Evolutionary conservation across 352 stramenopile species (phyloP).

Genomic region (Phytopythium cucurbitacearum): DNA sequence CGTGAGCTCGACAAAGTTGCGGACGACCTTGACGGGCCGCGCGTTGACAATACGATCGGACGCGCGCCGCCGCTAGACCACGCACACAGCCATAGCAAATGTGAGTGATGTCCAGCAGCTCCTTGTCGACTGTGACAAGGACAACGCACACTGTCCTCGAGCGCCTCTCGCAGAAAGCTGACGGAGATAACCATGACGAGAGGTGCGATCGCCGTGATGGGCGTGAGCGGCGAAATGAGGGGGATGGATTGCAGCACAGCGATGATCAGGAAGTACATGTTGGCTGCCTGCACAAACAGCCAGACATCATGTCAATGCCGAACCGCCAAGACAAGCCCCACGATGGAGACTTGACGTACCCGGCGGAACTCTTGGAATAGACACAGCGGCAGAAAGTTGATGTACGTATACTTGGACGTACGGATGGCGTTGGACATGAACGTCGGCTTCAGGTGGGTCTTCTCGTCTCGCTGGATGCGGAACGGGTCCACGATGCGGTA

Average conservation of each 20-base stretch:
- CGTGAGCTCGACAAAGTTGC: slow-evolving; percentile 54
- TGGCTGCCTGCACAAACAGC: slow-evolving; percentile 84
- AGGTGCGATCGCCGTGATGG: slow-evolving; percentile 70
- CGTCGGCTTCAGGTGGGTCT: slow-evolving; percentile 43
- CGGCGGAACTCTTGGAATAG: slow-evolving; percentile 83
- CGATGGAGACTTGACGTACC: slow-evolving; percentile 15
- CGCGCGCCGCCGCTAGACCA: slow-evolving; percentile 33
- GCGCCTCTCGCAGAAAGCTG: slow-evolving; percentile 67
- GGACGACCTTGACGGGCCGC: slow-evolving; percentile 45
- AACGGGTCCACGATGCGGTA: slow-evolving; percentile 68
- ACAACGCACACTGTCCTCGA: slow-evolving; percentile 68
- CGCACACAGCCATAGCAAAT: not conserved
- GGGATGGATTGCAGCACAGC: slow-evolving; percentile 90
- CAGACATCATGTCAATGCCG: slow-evolving; percentile 30
- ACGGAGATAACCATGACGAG: slow-evolving; percentile 82
- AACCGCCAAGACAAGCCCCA: not conserved
- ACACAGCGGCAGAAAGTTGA: slow-evolving; percentile 70
- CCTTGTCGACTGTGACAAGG: slow-evolving; percentile 18
- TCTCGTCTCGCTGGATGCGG: slow-evolving; percentile 45
- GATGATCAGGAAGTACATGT: slow-evolving; percentile 94
- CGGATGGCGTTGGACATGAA: slow-evolving; percentile 80
- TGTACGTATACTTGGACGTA: slow-evolving; percentile 90
- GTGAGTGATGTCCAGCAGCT: not conserved
- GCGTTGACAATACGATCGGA: slow-evolving; percentile 64
- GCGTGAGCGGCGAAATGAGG: slow-evolving; percentile 64